Percentiles rank a stretch among this genome's conserved stretches.
Conservation (phyloP, 345 rosid species). For the Chamaenerion angustifolium region DNA sequence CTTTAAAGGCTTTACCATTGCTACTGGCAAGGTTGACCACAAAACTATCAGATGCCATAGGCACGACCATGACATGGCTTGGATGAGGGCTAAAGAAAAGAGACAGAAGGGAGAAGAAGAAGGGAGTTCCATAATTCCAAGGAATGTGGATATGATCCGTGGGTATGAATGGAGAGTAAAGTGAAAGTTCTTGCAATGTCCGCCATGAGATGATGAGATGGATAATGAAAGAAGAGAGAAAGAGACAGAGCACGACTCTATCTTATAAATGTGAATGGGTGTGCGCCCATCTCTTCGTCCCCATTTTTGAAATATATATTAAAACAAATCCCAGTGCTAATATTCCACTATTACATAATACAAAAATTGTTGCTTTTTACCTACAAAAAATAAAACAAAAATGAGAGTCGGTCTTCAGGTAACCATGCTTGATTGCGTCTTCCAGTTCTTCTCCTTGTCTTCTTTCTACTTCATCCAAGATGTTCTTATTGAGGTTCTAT, state of each 20-base stretch:
- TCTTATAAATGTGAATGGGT: not conserved
- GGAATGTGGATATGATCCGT: conserved; percentile 3
- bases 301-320: not conserved
- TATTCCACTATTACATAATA: no score
- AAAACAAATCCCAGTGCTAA: not conserved
- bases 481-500: conserved; percentile 42
- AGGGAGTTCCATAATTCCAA: not conserved
- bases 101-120: not conserved
- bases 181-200: conserved; percentile 9
- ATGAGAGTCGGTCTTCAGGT: conserved; percentile 57
- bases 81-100: conserved; percentile 1
- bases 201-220: conserved; percentile 13
- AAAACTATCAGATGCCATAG: conserved; percentile 32
- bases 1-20: conserved; percentile 11
- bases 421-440: no score
- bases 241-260: no score
- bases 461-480: conserved; percentile 21
- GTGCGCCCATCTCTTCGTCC: not conserved
- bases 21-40: conserved; percentile 10
- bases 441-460: no score
- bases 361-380: no score
- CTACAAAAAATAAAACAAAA: no score
- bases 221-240: not conserved
- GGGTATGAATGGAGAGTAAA: conserved; percentile 1
- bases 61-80: conserved; percentile 19